Base-by-base conservation (phyloP, 768 basidiomycete species). In the Suillus luteus region DNA sequence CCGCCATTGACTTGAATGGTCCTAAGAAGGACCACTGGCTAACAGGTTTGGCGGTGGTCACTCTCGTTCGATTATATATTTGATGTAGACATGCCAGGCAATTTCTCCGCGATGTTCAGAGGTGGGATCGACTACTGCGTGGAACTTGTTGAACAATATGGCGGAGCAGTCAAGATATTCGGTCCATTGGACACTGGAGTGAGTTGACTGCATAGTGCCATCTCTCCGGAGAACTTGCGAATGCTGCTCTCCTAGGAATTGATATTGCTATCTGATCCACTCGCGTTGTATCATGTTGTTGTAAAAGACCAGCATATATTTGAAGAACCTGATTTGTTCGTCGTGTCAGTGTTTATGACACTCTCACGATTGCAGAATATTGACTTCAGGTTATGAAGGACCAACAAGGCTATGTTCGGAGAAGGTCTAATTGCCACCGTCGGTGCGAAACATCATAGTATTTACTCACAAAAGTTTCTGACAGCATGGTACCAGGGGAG, bases 221-320 rank as follows among this genome's bases (percentile, higher is more conserved):
- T 48, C 9, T 11, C 11, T 22, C 22, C 22, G n/a, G 59, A 62
- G 22, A 72, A 68, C 60, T 10, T 14, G 12, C 24, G 24, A 27
- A 51, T 27, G 49, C 14, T 27, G 12, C 49, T 27, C 24, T 51
- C 14, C 15, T 17, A 51, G 49, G 49, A 51, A 27, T 5, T 15
- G 2, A 8, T 59, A 10, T 85, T 5, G 84, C 81, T 64, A 73
- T 85, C 76, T 44, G 84, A 86, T 68, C 82, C 83, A 2, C 70
- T 69, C 10, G 84, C 84, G 1, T 66, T 86, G 17, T 80, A 83
- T 38, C 79, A 74, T 27, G 80, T 86, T 44, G 60, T 80, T 8
- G 33, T 35, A 1, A 84, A 82, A 66, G 83, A 85, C 38, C 81
- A 82, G 65, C 77, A 82, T 48, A 74, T 79, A 8, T 85, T 79